phyloP scores from a whole-genome alignment of 2,329 filamentous ascomycete genomes.

The Penicillium psychrosexuale region DNA sequence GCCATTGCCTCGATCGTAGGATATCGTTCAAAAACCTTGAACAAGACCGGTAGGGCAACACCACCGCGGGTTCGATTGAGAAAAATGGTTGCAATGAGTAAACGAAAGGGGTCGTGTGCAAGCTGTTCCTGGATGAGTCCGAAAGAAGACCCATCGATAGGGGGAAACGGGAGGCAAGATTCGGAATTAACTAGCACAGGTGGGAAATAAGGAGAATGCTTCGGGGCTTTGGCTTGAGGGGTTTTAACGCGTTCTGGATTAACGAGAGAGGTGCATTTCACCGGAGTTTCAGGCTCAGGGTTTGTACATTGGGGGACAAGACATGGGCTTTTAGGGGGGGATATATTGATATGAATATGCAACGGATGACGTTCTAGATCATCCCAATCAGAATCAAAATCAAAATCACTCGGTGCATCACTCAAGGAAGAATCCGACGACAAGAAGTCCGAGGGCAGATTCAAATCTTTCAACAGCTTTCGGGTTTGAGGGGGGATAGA shows the following conservation, averaged over 20 bases:
- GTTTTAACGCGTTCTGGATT: conserved; percentile 8
- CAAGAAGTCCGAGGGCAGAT: conserved; percentile 20
- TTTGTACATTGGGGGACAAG: not conserved
- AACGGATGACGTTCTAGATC: not conserved
- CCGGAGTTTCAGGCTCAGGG: not conserved
- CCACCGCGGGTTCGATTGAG: conserved; percentile 76
- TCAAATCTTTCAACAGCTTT: conserved; percentile 13
- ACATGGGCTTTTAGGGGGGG: not conserved
- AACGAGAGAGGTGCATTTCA: conserved; percentile 1
- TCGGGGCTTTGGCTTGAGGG: conserved; percentile 17
- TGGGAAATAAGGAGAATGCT: conserved; percentile 46
- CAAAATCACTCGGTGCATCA: conserved; percentile 35
- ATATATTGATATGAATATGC: not conserved
- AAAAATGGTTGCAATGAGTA: conserved; percentile 79
- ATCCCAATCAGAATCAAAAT: conserved; percentile 10
- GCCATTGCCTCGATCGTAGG: conserved; percentile 65
- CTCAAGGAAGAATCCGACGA: conserved; percentile 35
- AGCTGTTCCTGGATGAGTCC: conserved; percentile 83
- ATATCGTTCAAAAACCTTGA: conserved; percentile 63
- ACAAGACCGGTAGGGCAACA: conserved; percentile 72
- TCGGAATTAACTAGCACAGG: conserved; percentile 30
- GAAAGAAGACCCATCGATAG: conserved; percentile 61
- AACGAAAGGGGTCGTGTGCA: conserved; percentile 69
- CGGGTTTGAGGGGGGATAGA: conserved; percentile 15
- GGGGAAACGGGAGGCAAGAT: conserved; percentile 61